Percentiles rank a stretch among this genome's conserved stretches.
Evolutionary conservation across 192 early-diverging fungal species (phyloP).

Genomic region (Lunasporangiospora selenospora): DNA sequence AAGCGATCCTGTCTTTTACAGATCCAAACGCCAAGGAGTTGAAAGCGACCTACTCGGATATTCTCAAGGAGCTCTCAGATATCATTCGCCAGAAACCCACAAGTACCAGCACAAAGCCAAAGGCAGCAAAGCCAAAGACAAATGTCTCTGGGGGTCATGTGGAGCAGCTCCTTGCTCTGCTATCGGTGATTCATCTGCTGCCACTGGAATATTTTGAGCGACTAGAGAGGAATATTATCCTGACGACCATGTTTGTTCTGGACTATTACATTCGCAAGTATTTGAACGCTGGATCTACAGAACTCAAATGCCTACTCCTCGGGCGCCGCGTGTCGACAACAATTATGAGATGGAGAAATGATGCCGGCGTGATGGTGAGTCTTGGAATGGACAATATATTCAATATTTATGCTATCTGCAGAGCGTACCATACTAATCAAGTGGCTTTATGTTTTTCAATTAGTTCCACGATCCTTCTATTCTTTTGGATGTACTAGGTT

Average conservation of each 20-base stretch:
- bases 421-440: background rate
- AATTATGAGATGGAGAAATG: slow-evolving; percentile 38
- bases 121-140: slow-evolving; percentile 1
- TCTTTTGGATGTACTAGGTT: slow-evolving; percentile 11
- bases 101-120: too few species aligned
- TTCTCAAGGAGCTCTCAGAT: slow-evolving; percentile 16
- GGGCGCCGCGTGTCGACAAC: slow-evolving; percentile 46
- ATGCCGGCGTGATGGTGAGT: slow-evolving; percentile 53
- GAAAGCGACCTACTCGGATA: slow-evolving; percentile 17
- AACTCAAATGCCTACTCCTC: slow-evolving; percentile 29
- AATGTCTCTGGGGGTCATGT: background rate
- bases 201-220: slow-evolving; percentile 59
- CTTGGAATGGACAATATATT: too few species aligned
- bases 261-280: slow-evolving; percentile 22
- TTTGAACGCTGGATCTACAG: slow-evolving; percentile 5
- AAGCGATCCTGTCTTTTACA: slow-evolving; percentile 18
- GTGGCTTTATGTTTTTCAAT: too few species aligned
- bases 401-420: background rate
- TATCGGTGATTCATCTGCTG: slow-evolving; percentile 52
- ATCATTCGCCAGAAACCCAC: background rate
- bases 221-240: slow-evolving; percentile 44
- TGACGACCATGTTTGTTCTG: slow-evolving; percentile 39
- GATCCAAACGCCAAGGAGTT: background rate
- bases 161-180: slow-evolving; percentile 10
- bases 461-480: slow-evolving; percentile 21